Evolutionary conservation across 2,329 filamentous ascomycete genomes (phyloP), one percentile per base, ranked within the genome.

Genomic region (Exophiala sp.): DNA sequence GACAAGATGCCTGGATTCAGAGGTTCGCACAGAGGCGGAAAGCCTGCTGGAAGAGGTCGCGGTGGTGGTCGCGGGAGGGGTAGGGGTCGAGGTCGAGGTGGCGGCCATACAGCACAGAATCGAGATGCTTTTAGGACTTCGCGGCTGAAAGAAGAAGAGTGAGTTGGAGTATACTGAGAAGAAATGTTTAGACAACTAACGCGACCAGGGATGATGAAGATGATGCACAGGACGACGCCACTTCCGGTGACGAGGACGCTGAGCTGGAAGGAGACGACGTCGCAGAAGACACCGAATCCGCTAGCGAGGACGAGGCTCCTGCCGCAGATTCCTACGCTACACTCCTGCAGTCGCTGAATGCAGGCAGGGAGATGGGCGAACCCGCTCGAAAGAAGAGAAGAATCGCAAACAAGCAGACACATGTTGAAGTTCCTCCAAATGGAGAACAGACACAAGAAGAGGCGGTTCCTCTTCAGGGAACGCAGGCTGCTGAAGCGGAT

Each of bases 311-410:
- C 33, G 57, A 61, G 21, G n/a, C 21, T 8, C 51, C 49, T 3
- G 14, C 56, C 3, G 16, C 51, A 16, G 47, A 58, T 32, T 77
- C 81, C 8, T 86, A 85, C 65, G 80, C 77, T 51, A 70, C 76
- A 44, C 71, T 86, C 12, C 69, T 86, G 12, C 76, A 82, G 57
- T 74, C 82, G 2, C 74, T 85, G 18, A 73, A 77, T 52, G 64
- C 75, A 48, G 63, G 67, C 12, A 65, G 68, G 12, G 68, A 71
- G 10, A 61, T 69, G 2, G 70, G 70, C 16, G 74, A 73, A 33
- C 78, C 77, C 5, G 72, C 71, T 45, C 72, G 71, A 16, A 85
- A 77, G 59, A 78, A 75, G 63, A 72, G 80, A 62, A 85, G 81
- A 67, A 63, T 82, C 11, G 70, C 73, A 2, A 65, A 68, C 8